These are phyloP conservation scores for Fusarium citri DNA, from an alignment of 2,329 filamentous ascomycete genomes.

Conservation along the genomic window DNA sequence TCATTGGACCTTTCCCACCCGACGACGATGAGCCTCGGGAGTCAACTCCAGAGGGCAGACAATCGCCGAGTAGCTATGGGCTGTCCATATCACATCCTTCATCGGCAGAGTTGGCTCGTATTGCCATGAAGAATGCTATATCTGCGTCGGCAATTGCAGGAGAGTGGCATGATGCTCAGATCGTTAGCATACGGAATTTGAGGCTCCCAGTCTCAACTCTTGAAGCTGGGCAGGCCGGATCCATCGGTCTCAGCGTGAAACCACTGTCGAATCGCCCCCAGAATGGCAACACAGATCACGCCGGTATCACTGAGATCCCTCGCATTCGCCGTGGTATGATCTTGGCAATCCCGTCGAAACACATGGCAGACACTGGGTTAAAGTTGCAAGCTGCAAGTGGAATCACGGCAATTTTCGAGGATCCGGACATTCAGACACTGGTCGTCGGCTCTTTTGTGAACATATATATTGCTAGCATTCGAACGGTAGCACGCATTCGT, in stretches of 20 bases:
- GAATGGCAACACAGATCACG: conserved; percentile 8
- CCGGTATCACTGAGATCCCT: conserved; percentile 45
- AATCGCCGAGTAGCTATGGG: conserved; percentile 60
- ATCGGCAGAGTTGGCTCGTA: conserved; percentile 64
- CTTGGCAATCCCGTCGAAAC: conserved; percentile 70
- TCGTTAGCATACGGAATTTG: conserved; percentile 89
- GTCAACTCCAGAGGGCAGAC: conserved; percentile 58
- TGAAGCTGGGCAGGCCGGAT: conserved; percentile 86
- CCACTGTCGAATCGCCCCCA: conserved; percentile 32
- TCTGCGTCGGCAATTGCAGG: conserved; percentile 65
- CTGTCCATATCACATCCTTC: conserved; percentile 65
- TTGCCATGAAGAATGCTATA: conserved; percentile 64
- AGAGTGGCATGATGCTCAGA: conserved; percentile 83
- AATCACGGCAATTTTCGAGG: conserved; percentile 77
- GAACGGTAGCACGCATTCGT: conserved; percentile 81
- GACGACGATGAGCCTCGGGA: conserved; percentile 61
- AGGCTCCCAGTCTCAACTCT: conserved; percentile 83
- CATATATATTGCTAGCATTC: conserved; percentile 87
- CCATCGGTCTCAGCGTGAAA: conserved; percentile 80
- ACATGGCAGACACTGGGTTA: conserved; percentile 67
- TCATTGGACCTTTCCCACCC: conserved; percentile 81
- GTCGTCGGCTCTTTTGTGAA: conserved; percentile 78
- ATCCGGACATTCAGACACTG: conserved; percentile 71
- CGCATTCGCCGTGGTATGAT: conserved; percentile 85
- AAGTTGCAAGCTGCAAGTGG: conserved; percentile 74